A percentile compares a stretch with the other conserved stretches of the same genome.
Evolutionary conservation across 2,329 filamentous ascomycete genomes (phyloP).

Genomic region (Hymenoscyphus fructigenus): DNA sequence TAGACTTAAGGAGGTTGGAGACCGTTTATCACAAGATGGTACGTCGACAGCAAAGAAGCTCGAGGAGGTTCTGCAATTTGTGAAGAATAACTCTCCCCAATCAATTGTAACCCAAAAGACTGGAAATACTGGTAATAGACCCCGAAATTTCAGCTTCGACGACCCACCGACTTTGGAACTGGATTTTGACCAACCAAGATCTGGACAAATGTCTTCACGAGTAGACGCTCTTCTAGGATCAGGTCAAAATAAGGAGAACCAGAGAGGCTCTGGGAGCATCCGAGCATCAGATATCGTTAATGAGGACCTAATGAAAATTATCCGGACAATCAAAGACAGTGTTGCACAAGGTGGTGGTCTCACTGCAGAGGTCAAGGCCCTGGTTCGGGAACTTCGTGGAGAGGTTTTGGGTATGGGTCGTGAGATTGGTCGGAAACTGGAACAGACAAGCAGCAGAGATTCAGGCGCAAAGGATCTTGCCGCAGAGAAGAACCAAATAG

Average conservation of each 20-base stretch:
- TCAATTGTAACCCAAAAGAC: constrained; percentile 50
- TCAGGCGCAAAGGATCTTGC: constrained; percentile 44
- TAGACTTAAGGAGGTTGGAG: constrained; percentile 70
- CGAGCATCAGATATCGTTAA: constrained; percentile 59
- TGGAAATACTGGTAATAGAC: constrained; percentile 26
- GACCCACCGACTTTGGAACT: constrained; percentile 37
- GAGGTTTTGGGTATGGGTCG: constrained; percentile 94
- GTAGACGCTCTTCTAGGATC: constrained; percentile 32
- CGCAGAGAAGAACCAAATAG: constrained; percentile 67
- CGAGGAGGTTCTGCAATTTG: constrained; percentile 66
- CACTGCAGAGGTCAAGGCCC: constrained; percentile 86
- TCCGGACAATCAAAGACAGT: constrained; percentile 87
- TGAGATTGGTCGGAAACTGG: constrained; percentile 83
- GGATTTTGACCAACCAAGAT: constrained; percentile 40
- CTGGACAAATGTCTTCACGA: constrained; percentile 35
- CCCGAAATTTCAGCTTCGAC: constrained; percentile 38
- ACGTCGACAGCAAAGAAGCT: constrained; percentile 61
- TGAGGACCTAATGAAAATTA: constrained; percentile 79
- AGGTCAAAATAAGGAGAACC: constrained; percentile 31
- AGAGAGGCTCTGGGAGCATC: constrained; percentile 26
- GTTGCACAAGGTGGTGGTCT: constrained; percentile 84
- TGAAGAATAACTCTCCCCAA: constrained; percentile 56
- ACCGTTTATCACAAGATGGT: constrained; percentile 60
- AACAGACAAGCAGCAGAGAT: constrained; percentile 58
- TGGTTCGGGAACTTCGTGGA: constrained; percentile 84